Base-by-base conservation (phyloP, 192 early-diverging fungal genomes). In the Podila epigama region DNA sequence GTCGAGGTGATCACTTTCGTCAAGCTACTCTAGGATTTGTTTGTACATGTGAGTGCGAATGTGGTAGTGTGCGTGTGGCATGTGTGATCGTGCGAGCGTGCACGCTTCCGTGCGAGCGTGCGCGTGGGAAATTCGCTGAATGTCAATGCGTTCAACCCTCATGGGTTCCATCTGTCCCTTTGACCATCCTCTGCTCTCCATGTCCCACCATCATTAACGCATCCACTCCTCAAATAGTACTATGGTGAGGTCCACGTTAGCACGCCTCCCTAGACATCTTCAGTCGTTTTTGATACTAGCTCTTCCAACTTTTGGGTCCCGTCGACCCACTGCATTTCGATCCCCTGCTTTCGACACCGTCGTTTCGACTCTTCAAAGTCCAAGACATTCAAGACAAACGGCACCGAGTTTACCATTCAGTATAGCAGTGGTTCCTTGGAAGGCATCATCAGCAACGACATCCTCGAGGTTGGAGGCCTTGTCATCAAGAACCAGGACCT, bases 301-400 rank as follows among this genome's bases (percentile, higher is more conserved):
- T 95, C 91, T 41, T 92, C 93, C 36, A 98, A 97, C 81, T 84
- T 98, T 57, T 96, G 96, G 97, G 94, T 98, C 33, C 96, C 97
- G 15, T 94, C 95, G n/a, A 93, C 91, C 29, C 90, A 90, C 59
- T 99, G 98, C 87, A 85, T 78, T 22, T 96, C 95, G 2, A 97
- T 99, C 68, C 95, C 97, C 4, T 99, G 98, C 69, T 97, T 91
- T 86, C 84, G 98, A 44, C 98, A 98, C 79, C 67, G 84, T 36
- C 89, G 92, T 15, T 99, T 90, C 82, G 93, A 99, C 79, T 88
- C 93, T 28, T 72, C 65, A 56, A 82, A 94, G 75, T 96, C 94
- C 27, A 79, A 68, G 3, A 87, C 94, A 7, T 96, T 89, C 86
- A 87, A 83, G 58, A 75, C 87, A 42, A 99, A 99, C 78, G 97